These are phyloP conservation scores for Aspergillus ibericus DNA, from an alignment of 2,329 filamentous ascomycete genomes.

Conservation along the genomic window DNA sequence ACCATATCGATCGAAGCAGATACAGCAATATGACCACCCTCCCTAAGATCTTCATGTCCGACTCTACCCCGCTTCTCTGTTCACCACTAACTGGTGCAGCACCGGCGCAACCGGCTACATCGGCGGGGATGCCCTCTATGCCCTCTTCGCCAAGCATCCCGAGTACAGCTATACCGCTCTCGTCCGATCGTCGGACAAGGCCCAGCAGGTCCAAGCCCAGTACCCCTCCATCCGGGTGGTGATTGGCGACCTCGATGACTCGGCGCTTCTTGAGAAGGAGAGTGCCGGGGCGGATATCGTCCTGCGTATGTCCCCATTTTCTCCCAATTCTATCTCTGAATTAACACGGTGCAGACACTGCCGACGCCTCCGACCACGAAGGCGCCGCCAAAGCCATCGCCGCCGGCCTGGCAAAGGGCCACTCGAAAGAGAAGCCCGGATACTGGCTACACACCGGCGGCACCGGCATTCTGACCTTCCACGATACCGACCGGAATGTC, in stretches of 20 bases:
- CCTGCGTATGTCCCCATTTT: slow-evolving; percentile 33
- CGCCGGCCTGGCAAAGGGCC: slow-evolving; percentile 42
- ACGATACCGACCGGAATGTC: slow-evolving; percentile 36
- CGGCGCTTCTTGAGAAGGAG: background rate
- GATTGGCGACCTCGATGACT: slow-evolving; percentile 46
- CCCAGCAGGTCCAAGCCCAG: slow-evolving; percentile 32
- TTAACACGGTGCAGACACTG: slow-evolving; percentile 21
- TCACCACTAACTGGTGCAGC: background rate
- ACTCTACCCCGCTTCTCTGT: background rate
- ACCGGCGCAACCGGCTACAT: slow-evolving; percentile 52
- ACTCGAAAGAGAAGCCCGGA: slow-evolving; percentile 37
- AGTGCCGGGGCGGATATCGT: slow-evolving; percentile 51
- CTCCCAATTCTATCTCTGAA: background rate
- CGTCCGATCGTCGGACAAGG: slow-evolving; percentile 41
- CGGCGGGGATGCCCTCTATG: slow-evolving; percentile 50
- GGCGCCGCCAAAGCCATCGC: slow-evolving; percentile 41
- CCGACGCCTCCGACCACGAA: slow-evolving; percentile 40
- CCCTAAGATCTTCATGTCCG: slow-evolving; percentile 2
- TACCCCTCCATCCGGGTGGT: slow-evolving; percentile 54
- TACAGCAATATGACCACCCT: background rate
- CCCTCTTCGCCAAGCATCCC: slow-evolving; percentile 41
- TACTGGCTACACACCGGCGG: slow-evolving; percentile 46
- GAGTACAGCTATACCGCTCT: slow-evolving; percentile 41
- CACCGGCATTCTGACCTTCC: slow-evolving; percentile 39
- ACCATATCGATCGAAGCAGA: background rate